These are phyloP conservation scores for Carnegiea gigantea DNA, from an alignment of 179 eudicot genomes.

Conservation along the genomic window DNA sequence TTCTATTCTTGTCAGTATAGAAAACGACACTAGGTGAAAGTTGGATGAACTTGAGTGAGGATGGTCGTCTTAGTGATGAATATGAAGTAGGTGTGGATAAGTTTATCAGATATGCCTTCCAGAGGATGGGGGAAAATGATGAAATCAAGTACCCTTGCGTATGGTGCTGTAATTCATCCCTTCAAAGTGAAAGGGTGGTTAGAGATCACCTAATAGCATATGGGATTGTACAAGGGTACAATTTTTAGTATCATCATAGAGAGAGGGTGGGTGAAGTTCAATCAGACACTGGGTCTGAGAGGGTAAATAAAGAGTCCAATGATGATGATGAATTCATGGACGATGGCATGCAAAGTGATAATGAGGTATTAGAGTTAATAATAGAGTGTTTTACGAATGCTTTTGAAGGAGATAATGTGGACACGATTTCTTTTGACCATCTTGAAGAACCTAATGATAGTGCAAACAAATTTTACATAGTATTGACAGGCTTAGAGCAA, in stretches of 20 bases:
- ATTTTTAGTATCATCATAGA: background rate
- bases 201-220: background rate
- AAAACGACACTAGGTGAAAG: background rate
- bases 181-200: background rate
- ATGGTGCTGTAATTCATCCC: too few relatives aligned
- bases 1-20: too few relatives aligned
- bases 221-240: background rate
- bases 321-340: background rate
- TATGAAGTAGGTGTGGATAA: background rate
- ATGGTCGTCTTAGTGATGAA: background rate
- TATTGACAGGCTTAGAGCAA: too few relatives aligned
- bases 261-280: background rate
- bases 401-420: background rate
- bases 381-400: background rate
- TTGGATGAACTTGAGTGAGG: background rate
- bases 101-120: background rate
- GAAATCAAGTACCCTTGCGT: background rate
- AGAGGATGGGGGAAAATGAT: background rate
- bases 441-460: background rate
- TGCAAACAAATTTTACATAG: background rate
- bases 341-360: background rate
- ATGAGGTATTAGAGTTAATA: background rate
- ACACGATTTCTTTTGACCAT: background rate
- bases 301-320: background rate
- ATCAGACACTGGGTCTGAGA: background rate